Evolutionary conservation across 768 basidiomycete species (phyloP), one percentile per base, ranked within the genome.

Genomic region (Russula lepida): DNA sequence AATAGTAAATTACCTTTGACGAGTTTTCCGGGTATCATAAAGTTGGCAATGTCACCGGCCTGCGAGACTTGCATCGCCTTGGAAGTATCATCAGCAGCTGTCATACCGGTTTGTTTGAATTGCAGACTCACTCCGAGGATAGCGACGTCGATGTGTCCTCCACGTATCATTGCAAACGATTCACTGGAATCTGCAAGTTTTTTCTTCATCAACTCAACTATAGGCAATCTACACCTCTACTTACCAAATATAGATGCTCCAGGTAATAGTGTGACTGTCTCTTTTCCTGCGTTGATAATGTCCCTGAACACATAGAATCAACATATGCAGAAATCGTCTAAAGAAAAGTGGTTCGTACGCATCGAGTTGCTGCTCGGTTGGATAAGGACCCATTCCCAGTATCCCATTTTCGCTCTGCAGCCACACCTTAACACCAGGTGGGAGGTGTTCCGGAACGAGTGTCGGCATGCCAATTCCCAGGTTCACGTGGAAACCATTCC

Each of bases 121-220:
- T n/a, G 21, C 33, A 52, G 59, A 77, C 86, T 69, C 73, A 91
- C 91, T 30, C 95, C 95, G 52, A 98, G 83, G 69, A 98, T 95
- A 7, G 93, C 85, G 50, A 95, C 89, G 66, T 98, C 85, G 53
- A 98, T 84, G 74, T 98, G 95, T 6, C 95, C 95, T 48, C 95
- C 95, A 56, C 95, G 89, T 74, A 98, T 97, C 95, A 98, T 98
- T 12, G 89, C 89, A 69, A 98, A 98, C 3, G 92, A 94, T 74
- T 97, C 94, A 67, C 84, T 84, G 4, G 92, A 94, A 74, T 95
- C 89, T 89, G 63, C n/a, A n/a, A 13, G 27, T 6, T 7, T 25
- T 28, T 28, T 58, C 37, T 41, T 44, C 19, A 27, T n/a, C n/a
- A 49, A 21, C 15, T 28, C 6, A n/a, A 25, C 25, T 28, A 23